A percentile compares a stretch with the other conserved stretches of the same genome.
phyloP scores from a whole-genome alignment of 1,139 yeast species.

The Scheffersomyces parashehatae region DNA sequence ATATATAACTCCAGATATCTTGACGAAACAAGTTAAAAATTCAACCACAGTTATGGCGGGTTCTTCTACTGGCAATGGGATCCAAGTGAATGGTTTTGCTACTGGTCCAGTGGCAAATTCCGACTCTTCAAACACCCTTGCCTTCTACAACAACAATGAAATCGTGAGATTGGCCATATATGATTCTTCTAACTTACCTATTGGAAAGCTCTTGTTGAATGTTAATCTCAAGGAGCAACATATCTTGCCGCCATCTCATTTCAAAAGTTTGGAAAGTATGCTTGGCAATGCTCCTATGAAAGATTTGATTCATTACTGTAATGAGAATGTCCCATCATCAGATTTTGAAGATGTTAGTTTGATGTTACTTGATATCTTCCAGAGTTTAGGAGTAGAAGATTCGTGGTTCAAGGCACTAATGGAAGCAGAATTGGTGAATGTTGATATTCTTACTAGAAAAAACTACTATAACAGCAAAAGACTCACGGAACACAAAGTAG shows the following conservation, averaged over 20 bases:
- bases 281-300: constrained; percentile 52
- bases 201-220: constrained; percentile 62
- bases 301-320: constrained; percentile 49
- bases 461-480: constrained; percentile 31
- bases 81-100: constrained; percentile 21
- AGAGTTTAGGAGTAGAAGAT: constrained; percentile 60
- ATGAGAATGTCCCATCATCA: constrained; percentile 40
- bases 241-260: constrained; percentile 58
- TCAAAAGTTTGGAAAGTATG: constrained; percentile 62
- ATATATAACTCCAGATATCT: constrained; percentile 55
- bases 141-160: constrained; percentile 25
- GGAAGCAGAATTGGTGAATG: constrained; percentile 57
- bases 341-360: constrained; percentile 57
- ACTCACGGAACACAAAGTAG: constrained; percentile 12
- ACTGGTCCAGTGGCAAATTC: constrained; percentile 7
- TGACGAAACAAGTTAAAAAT: constrained; percentile 37
- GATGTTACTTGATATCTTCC: constrained; percentile 64
- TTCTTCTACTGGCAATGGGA: constrained; percentile 24
- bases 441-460: constrained; percentile 48
- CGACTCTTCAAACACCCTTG: constrained; percentile 11
- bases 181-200: constrained; percentile 43
- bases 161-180: constrained; percentile 46
- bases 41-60: constrained; percentile 42
- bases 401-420: constrained; percentile 71
- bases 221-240: constrained; percentile 56